Percentiles rank a stretch among this genome's conserved stretches.
Conservation (phyloP, 2,329 filamentous ascomycete genomes). For the Fusarium avenaceum region DNA sequence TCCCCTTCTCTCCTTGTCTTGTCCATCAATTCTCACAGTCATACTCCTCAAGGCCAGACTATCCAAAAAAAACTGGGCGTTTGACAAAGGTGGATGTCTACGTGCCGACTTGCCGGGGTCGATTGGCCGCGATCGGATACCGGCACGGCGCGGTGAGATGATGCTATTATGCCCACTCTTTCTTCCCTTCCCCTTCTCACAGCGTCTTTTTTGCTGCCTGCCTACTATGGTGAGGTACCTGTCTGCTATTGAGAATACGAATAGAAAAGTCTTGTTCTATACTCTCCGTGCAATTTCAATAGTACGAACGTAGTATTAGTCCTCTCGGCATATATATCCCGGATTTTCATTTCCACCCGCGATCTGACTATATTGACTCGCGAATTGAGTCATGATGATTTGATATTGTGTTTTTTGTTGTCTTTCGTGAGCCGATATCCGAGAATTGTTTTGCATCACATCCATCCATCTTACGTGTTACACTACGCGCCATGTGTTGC, state of each 20-base stretch:
- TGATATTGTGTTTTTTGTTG: no score
- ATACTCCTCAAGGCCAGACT: background rate
- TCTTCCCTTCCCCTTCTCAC: background rate
- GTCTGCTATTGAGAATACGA: no score
- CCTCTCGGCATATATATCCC: conserved; percentile 34
- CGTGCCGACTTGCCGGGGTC: conserved; percentile 51
- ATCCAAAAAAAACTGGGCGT: conserved; percentile 30
- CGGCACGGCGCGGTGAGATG: conserved; percentile 51
- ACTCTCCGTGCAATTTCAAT: background rate
- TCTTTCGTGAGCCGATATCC: conserved; percentile 29
- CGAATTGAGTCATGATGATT: conserved; percentile 18
- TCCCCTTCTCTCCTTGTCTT: no score
- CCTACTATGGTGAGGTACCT: no score
- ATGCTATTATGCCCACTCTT: conserved; percentile 47
- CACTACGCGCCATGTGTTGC: conserved; percentile 3
- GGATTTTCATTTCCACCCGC: background rate
- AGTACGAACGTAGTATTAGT: background rate
- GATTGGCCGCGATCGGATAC: conserved; percentile 50
- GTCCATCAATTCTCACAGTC: no score
- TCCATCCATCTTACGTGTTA: background rate
- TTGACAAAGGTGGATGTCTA: conserved; percentile 45
- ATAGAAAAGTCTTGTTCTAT: background rate
- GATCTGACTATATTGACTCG: background rate
- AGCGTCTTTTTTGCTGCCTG: no score
- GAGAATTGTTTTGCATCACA: background rate